A percentile compares a stretch with the other conserved stretches of the same genome.
Evolutionary conservation across 164 flowering plant genomes (phyloP).

Genomic region (Macadamia integrifolia): DNA sequence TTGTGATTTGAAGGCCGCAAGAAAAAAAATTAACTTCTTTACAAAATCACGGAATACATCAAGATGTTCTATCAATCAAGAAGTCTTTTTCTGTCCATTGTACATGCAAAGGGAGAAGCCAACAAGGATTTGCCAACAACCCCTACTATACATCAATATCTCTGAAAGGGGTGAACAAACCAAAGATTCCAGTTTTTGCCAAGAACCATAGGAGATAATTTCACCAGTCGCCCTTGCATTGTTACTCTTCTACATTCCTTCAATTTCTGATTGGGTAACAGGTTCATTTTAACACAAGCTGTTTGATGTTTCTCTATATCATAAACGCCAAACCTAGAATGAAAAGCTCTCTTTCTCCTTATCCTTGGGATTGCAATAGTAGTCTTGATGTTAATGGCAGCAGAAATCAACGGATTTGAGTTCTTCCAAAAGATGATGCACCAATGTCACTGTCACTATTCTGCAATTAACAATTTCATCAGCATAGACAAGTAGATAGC

Average conservation of each 20-base stretch:
- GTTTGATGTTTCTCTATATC: neutral
- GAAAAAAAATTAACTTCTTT: neutral
- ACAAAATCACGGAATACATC: neutral
- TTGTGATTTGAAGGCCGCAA: neutral
- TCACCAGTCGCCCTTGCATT: neutral
- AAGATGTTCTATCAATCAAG: neutral
- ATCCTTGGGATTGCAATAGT: neutral
- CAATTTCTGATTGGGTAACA: neutral
- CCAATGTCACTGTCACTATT: constrained; percentile 70
- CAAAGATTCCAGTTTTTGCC: neutral
- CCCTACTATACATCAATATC: neutral
- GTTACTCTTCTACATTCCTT: neutral
- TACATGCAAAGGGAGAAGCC: neutral
- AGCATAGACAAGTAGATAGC: no score
- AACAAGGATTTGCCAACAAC: neutral
- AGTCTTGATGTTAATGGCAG: neutral
- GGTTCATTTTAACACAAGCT: neutral
- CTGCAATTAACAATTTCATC: constrained; percentile 29
- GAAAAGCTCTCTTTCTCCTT: constrained; percentile 5
- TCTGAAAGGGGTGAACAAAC: neutral
- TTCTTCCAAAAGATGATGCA: constrained; percentile 73
- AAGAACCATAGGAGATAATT: neutral
- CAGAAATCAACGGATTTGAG: constrained; percentile 56
- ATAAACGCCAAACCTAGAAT: neutral
- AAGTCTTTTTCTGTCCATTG: neutral